Evolutionary conservation across 192 early-diverging fungal genomes (phyloP), one percentile per base, ranked within the genome.

Genomic region (Podila clonocystis): DNA sequence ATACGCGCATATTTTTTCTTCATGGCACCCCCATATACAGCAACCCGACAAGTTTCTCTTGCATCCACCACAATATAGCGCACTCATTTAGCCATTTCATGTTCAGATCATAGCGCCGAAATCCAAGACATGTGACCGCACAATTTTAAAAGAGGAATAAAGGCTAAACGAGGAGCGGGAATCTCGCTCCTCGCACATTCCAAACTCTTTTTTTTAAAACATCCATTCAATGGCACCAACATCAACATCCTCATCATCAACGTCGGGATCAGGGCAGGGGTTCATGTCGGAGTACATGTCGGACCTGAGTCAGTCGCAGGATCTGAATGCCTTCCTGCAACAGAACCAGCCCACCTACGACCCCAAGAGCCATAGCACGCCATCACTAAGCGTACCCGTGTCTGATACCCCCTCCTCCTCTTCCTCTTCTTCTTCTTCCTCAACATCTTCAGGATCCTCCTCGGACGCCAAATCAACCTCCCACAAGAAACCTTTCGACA

Each of bases 241-340:
- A 70, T 63, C 58, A 70, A 4, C 57, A 59, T 29, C 7, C 17
- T 13, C 75, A 65, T 62, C 65, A 6, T 48, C 76, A 45, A 65
- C 50, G 58, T 72, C 57, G 57, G 48, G 28, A 22, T 41, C 31
- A 50, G 69, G 5, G 31, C 69, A 28, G 70, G 24, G 67, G 19
- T 80, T 80, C 67, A 73, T 80, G 77, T 72, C 77, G 11, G 77
- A 68, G 22, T 80, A 72, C 67, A 69, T 80, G 77, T 73, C 77
- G 20, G 77, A 55, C 30, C 77, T 80, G 22, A 38, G 33, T n/a
- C 77, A 80, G 49, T 65, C 62, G 11, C 70, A 80, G 67, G 77
- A 80, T 68, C 65, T 80, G 17, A 73, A 65, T 67, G 71, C 77
- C 9, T 80, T 80, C 58, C 50, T 80, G n/a, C 59, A 80, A 62